Base-by-base conservation (phyloP, 192 early-diverging fungal species). In the Mortierella claussenii region DNA sequence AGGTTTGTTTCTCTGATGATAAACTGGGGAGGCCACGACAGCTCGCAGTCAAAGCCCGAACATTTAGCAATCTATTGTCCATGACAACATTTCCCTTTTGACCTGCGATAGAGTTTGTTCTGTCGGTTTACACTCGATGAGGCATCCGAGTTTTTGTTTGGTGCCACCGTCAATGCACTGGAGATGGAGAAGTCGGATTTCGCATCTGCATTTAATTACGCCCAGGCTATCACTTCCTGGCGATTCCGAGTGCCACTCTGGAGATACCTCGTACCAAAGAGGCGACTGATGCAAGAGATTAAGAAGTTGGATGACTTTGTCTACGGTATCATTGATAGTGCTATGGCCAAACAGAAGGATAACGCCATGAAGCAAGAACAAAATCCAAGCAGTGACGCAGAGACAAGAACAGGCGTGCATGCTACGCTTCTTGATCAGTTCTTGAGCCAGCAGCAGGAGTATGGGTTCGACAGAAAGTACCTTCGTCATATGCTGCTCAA, bases 401-500 rank as follows among this genome's bases (percentile, higher is more conserved):
- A 40, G 1, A 51, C 55, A 24, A 34, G 34, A 37, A 31, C 46
- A 15, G 53, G 3, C 13, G 56, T 40, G 2, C 49, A 60, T 26
- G 71, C 34, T 11, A 75, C 48, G 3, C 52, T 75, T 18, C 33
- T 75, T 30, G 63, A 75, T 31, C 71, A 75, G 30, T 75, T 75
- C 44, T 60, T 75, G 62, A 65, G 58, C 32, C 52, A 60, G 15
- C 62, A 60, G n/a, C 20, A 57, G 17, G 71, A 75, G 37, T 36
- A 75, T 2, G 54, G 32, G 4, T 66, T 75, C 17, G 58, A 59
- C 21, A 61, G 21, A 24, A 31, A 65, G 4, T 75, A 75, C 52
- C 63, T 75, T 48, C 71, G 71, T n/a, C 43, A 66, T 26, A 75
- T 75, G 71, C 44, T 75, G 0, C 47, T 75, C 30, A 75, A 75